Conservation (phyloP, 768 basidiomycete species). For the Clathrus columnatus region DNA sequence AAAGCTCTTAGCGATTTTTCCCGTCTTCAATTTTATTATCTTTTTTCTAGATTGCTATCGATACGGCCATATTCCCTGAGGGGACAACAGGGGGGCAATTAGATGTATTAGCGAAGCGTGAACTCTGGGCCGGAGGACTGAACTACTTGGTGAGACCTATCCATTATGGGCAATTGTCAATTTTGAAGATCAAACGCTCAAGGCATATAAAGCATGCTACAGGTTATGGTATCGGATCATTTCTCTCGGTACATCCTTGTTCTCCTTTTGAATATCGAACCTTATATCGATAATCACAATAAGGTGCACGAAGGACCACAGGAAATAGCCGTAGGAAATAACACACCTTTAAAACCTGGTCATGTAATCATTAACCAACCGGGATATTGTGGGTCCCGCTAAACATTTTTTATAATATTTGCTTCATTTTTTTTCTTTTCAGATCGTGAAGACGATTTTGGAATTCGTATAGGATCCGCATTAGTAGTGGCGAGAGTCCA, state of each 20-base stretch:
- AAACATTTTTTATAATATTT: conserved; percentile 13
- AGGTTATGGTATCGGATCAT: conserved; percentile 92
- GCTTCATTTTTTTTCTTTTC: conserved; percentile 13
- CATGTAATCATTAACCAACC: conserved; percentile 93
- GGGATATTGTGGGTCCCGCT: conserved; percentile 65
- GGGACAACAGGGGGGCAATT: conserved; percentile 61
- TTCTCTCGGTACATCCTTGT: conserved; percentile 35
- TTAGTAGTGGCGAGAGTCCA: conserved; percentile 61
- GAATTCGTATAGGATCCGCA: conserved; percentile 88
- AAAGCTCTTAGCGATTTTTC: conserved; percentile 12
- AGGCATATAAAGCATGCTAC: conserved; percentile 65
- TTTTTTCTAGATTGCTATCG: conserved; percentile 66
- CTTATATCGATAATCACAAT: background rate
- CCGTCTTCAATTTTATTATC: conserved; percentile 14
- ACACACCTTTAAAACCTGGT: conserved; percentile 66
- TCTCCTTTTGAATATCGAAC: background rate
- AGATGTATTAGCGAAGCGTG: conserved; percentile 70
- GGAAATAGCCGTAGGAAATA: conserved; percentile 36
- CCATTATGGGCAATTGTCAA: background rate
- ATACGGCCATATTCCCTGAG: conserved; percentile 71
- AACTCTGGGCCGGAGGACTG: conserved; percentile 81
- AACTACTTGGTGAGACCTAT: conserved; percentile 51
- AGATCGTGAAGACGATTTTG: conserved; percentile 75
- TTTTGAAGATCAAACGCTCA: too few species aligned
- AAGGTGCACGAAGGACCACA: conserved; percentile 89